phyloP scores from a whole-genome alignment of 805 yeast species.

The Dipodascus albidus region DNA sequence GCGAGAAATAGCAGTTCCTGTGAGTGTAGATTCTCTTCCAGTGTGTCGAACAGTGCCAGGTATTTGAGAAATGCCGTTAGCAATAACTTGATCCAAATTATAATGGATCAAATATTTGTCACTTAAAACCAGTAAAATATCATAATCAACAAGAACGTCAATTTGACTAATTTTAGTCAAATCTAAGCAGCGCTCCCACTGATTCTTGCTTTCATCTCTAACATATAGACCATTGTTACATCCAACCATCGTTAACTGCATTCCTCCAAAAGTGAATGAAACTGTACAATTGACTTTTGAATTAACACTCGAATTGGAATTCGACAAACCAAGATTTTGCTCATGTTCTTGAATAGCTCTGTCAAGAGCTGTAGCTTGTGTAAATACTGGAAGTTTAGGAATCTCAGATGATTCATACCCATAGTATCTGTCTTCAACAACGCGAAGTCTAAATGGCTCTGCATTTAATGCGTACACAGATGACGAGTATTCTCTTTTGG shows the following conservation, averaged over 20 bases:
- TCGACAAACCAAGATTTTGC: constrained; percentile 7
- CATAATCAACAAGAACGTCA: constrained; percentile 45
- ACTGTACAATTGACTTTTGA: constrained; percentile 32
- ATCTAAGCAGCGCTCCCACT: constrained; percentile 51
- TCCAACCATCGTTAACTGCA: constrained; percentile 23
- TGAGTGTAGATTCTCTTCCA: background rate
- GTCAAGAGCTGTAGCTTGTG: constrained; percentile 26
- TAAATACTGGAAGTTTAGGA: constrained; percentile 25
- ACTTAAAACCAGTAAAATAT: constrained; percentile 46
- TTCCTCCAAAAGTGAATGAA: constrained; percentile 34
- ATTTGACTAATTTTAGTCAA: constrained; percentile 44
- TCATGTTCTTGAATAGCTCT: constrained; percentile 19
- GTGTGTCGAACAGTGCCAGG: background rate
- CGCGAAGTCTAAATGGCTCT: constrained; percentile 44
- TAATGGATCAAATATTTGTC: constrained; percentile 50
- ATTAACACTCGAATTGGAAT: constrained; percentile 21
- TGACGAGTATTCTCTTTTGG: constrained; percentile 30
- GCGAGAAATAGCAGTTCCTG: constrained; percentile 37
- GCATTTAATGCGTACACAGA: constrained; percentile 26
- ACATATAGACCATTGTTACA: constrained; percentile 16
- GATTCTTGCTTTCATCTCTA: constrained; percentile 18
- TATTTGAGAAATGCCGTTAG: background rate
- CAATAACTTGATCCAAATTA: constrained; percentile 47
- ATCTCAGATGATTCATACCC: constrained; percentile 47
- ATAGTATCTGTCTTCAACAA: constrained; percentile 48